phyloP scores from a whole-genome alignment of 2,329 filamentous ascomycete genomes.

The Rutstroemia sp. region DNA sequence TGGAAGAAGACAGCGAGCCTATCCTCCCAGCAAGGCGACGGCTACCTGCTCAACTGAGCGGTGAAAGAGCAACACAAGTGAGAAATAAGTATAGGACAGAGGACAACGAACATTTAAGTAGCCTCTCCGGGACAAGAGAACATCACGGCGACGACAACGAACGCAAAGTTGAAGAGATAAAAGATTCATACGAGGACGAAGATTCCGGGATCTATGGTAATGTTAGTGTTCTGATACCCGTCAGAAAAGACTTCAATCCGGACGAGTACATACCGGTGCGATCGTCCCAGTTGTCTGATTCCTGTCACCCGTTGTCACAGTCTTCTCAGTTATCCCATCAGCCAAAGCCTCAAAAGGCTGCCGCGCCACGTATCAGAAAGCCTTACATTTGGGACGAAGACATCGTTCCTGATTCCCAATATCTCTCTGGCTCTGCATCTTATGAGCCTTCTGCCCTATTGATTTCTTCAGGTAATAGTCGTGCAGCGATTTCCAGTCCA shows the following conservation, averaged over 20 bases:
- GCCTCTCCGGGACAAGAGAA: conserved; percentile 2
- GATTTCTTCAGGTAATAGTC: neutral
- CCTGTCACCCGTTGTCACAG: neutral
- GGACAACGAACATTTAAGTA: neutral
- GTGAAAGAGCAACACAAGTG: neutral
- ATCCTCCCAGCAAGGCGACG: conserved; percentile 16
- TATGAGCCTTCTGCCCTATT: conserved; percentile 9
- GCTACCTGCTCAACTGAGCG: neutral
- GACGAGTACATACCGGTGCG: conserved; percentile 13
- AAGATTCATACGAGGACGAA: conserved; percentile 23
- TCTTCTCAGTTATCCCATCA: conserved; percentile 6
- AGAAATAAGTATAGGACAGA: neutral
- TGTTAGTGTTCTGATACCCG: conserved; percentile 12
- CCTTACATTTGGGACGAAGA: conserved; percentile 20
- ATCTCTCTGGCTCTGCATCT: conserved; percentile 11
- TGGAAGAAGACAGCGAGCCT: conserved; percentile 15
- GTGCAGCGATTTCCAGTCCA: neutral
- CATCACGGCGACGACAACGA: neutral
- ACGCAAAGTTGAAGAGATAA: conserved; percentile 13
- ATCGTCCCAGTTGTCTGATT: conserved; percentile 13
- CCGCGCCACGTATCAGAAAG: neutral
- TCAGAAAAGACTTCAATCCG: conserved; percentile 14
- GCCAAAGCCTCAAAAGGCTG: neutral
- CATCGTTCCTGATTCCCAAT: conserved; percentile 20
- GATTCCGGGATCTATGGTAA: neutral